Conservation (phyloP, 1,284 basidiomycete species). For the Veloboletus limbatus region DNA sequence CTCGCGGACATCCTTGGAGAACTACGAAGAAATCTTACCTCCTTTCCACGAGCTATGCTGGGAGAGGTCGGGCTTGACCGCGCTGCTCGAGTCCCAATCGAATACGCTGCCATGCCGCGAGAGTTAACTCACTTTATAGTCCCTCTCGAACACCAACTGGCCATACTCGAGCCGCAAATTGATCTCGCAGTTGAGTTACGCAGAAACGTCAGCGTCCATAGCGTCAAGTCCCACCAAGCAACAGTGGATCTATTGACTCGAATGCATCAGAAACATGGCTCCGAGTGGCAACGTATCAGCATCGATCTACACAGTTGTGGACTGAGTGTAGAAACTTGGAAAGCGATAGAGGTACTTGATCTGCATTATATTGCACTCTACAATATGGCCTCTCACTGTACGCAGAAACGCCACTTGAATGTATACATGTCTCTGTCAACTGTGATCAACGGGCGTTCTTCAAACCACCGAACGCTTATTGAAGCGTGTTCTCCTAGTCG, state of each 20-base stretch:
- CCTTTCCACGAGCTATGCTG: conserved; percentile 67
- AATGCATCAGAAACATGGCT: conserved; percentile 50
- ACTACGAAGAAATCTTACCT: conserved; percentile 53
- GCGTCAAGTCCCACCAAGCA: conserved; percentile 66
- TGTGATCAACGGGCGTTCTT: conserved; percentile 68
- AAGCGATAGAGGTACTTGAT: conserved; percentile 55
- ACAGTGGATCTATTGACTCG: conserved; percentile 60
- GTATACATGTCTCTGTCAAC: conserved; percentile 77
- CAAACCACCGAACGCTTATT: conserved; percentile 57
- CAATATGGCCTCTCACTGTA: conserved; percentile 8
- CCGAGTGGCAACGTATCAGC: conserved; percentile 57
- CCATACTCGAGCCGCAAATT: conserved; percentile 72
- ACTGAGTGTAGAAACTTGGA: conserved; percentile 66
- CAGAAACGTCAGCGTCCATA: conserved; percentile 76
- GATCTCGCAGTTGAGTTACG: conserved; percentile 69
- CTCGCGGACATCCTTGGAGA: conserved; percentile 51
- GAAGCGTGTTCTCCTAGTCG: conserved; percentile 54
- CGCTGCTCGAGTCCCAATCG: conserved; percentile 62
- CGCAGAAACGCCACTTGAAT: conserved; percentile 64
- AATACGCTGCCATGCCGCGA: conserved; percentile 43
- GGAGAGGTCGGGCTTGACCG: conserved; percentile 85
- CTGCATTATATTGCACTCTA: neutral
- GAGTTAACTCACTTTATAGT: conserved; percentile 66
- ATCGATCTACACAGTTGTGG: conserved; percentile 80
- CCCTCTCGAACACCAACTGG: conserved; percentile 71